phyloP scores from a whole-genome alignment of 306 rosid genomes.

The Cyamopsis tetragonoloba region DNA sequence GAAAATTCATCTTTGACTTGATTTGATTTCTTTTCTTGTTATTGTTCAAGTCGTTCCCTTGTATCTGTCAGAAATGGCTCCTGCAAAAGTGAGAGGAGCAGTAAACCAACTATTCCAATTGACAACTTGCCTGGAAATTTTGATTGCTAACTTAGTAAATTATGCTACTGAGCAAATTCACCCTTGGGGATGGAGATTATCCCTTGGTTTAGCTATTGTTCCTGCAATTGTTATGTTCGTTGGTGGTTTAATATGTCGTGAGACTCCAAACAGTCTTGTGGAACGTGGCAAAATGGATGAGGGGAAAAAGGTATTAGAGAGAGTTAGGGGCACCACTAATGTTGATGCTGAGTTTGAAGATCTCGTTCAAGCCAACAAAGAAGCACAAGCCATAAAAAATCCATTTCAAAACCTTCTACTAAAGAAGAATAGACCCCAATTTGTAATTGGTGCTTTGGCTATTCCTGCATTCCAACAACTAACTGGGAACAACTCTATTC shows the following conservation, averaged over 20 bases:
- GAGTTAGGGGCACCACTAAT: constrained; percentile 64
- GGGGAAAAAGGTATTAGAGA: constrained; percentile 62
- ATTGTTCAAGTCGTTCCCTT: constrained; percentile 77
- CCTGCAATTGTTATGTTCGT: constrained; percentile 80
- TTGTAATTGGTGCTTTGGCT: constrained; percentile 71
- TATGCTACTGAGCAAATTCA: constrained; percentile 61
- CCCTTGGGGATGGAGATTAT: constrained; percentile 88
- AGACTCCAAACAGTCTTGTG: constrained; percentile 91
- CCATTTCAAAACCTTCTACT: constrained; percentile 58
- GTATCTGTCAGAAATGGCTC: constrained; percentile 92
- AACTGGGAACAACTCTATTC: constrained; percentile 84
- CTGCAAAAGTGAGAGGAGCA: constrained; percentile 68
- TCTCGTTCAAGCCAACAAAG: constrained; percentile 60
- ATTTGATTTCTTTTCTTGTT: not conserved
- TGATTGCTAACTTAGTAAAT: constrained; percentile 61
- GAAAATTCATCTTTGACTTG: too few species aligned
- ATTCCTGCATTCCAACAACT: constrained; percentile 86
- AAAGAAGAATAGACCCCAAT: constrained; percentile 66
- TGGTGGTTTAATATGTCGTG: constrained; percentile 77
- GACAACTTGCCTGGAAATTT: constrained; percentile 69
- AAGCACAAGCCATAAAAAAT: constrained; percentile 48
- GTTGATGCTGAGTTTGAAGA: constrained; percentile 80
- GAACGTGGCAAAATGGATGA: constrained; percentile 74
- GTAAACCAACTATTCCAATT: constrained; percentile 73
- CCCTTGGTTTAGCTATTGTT: constrained; percentile 78